These are phyloP conservation scores for Kalmanozyma brasiliensis DNA, from an alignment of 1,284 basidiomycete species.

Conservation along the genomic window DNA sequence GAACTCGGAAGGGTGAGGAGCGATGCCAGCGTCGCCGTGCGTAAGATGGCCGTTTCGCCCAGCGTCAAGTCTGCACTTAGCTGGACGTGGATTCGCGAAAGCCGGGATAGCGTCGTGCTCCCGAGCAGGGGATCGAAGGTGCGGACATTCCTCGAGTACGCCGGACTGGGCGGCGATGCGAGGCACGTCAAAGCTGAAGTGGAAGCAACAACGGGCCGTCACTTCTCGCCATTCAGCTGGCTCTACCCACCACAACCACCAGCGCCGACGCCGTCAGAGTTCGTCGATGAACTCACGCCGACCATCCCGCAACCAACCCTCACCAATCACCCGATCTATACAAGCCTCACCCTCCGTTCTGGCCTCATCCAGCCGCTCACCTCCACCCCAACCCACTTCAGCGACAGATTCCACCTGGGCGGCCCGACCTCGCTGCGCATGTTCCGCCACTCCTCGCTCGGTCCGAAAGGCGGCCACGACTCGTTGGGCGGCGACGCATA, in stretches of 20 bases:
- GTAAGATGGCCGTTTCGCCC: slow-evolving; percentile 20
- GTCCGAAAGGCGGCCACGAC: slow-evolving; percentile 80
- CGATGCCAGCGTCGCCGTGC: slow-evolving; percentile 47
- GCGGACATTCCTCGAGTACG: slow-evolving; percentile 47
- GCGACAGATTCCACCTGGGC: slow-evolving; percentile 91
- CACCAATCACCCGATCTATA: slow-evolving; percentile 17
- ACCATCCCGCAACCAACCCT: background rate
- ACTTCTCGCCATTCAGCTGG: slow-evolving; percentile 21
- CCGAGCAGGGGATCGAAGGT: slow-evolving; percentile 68
- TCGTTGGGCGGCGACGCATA: slow-evolving; percentile 88
- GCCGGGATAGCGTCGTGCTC: slow-evolving; percentile 78
- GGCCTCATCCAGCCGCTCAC: slow-evolving; percentile 53
- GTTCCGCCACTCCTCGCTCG: slow-evolving; percentile 85
- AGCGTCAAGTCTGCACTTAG: slow-evolving; percentile 82
- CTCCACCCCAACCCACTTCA: slow-evolving; percentile 72
- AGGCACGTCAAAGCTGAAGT: slow-evolving; percentile 55
- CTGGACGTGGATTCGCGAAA: slow-evolving; percentile 82
- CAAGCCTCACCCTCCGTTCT: slow-evolving; percentile 32
- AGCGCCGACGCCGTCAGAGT: slow-evolving; percentile 4
- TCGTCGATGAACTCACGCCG: slow-evolving; percentile 7
- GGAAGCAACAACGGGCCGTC: slow-evolving; percentile 32
- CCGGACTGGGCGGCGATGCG: slow-evolving; percentile 62
- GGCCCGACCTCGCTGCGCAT: slow-evolving; percentile 89
- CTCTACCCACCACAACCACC: slow-evolving; percentile 5
- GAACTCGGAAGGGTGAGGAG: slow-evolving; percentile 52